phyloP scores from a whole-genome alignment of 257 asterid species.

The Primulina tabacum region DNA sequence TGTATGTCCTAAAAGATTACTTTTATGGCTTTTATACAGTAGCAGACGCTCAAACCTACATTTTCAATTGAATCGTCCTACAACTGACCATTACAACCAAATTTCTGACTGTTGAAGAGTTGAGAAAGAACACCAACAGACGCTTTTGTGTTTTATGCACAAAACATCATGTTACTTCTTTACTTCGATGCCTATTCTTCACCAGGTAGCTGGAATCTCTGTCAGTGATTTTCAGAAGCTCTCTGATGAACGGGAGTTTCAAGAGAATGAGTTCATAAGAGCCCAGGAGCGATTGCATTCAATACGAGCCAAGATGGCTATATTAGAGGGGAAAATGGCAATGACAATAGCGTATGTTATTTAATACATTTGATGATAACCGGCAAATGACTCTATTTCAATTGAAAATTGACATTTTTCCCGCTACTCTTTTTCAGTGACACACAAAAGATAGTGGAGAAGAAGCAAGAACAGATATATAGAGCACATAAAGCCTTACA shows the following conservation, averaged over 20 bases:
- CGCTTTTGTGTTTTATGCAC: not conserved
- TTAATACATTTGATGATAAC: conserved; percentile 17
- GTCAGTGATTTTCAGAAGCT: conserved; percentile 41
- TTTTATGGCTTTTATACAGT: not conserved
- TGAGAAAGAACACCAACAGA: not conserved
- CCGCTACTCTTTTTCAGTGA: conserved; percentile 46
- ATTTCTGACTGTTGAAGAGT: not conserved
- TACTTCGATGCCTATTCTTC: conserved; percentile 10
- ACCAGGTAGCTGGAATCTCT: conserved; percentile 49
- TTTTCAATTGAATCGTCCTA: not conserved
- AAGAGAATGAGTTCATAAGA: conserved; percentile 68
- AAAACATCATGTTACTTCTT: conserved; percentile 10
- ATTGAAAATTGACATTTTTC: not conserved
- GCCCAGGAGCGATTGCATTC: conserved; percentile 65
- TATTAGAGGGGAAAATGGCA: conserved; percentile 79
- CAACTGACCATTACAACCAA: not conserved
- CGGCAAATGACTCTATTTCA: not conserved
- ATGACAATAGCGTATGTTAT: conserved; percentile 51
- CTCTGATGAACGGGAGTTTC: conserved; percentile 79
- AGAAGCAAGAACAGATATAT: conserved; percentile 59
- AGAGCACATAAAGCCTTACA: conserved; percentile 55
- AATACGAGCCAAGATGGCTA: conserved; percentile 67
- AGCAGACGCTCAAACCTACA: not conserved
- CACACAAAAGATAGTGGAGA: conserved; percentile 47
- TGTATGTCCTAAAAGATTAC: not conserved